phyloP scores from a whole-genome alignment of 805 yeast species.

The Huiozyma naganishii region DNA sequence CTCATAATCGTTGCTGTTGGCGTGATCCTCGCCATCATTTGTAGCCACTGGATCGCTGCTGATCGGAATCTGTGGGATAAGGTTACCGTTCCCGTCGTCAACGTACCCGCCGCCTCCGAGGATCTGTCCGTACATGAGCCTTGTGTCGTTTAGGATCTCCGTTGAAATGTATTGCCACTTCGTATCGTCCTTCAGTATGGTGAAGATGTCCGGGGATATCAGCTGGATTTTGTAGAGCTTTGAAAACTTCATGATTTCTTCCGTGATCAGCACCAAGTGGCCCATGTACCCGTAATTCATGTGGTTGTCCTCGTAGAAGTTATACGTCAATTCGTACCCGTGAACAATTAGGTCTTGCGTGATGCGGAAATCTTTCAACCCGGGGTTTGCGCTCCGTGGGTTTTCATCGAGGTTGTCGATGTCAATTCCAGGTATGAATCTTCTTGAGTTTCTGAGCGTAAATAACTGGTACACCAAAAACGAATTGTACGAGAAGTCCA shows the following conservation, averaged over 20 bases:
- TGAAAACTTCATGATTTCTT: constrained; percentile 84
- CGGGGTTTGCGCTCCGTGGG: neutral
- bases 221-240: constrained; percentile 30
- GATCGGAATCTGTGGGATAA: constrained; percentile 17
- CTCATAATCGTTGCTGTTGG: too few relatives aligned
- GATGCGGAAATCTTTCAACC: constrained; percentile 44
- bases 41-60: neutral
- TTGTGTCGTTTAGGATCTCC: constrained; percentile 24
- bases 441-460: constrained; percentile 11
- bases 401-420: neutral
- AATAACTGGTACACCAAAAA: constrained; percentile 40
- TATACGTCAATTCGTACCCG: constrained; percentile 51
- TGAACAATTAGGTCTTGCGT: constrained; percentile 48
- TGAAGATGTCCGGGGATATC: constrained; percentile 24
- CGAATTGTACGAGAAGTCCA: constrained; percentile 77
- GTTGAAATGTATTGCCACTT: constrained; percentile 22
- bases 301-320: constrained; percentile 46
- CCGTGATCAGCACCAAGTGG: constrained; percentile 87
- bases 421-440: constrained; percentile 5
- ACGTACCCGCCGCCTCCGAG: constrained; percentile 27
- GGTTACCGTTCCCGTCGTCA: constrained; percentile 23
- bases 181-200: constrained; percentile 11
- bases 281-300: constrained; percentile 92
- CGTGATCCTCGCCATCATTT: too few relatives aligned
- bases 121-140: constrained; percentile 28